Base-by-base conservation (phyloP, 192 early-diverging fungal species). In the Entophlyctis luteolus region DNA sequence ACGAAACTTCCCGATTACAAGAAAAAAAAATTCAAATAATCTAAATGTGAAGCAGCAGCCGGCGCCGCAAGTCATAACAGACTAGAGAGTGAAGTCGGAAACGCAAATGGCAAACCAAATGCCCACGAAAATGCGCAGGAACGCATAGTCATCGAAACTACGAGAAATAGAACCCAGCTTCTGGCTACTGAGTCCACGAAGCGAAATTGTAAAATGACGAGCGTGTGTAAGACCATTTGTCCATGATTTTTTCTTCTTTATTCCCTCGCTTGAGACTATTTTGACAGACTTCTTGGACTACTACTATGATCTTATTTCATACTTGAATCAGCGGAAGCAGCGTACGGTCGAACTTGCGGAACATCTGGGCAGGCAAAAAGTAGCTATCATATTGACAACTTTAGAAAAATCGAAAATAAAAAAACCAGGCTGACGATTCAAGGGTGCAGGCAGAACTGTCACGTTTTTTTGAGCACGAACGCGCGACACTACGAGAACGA, bases 251-350 rank as follows among this genome's bases (percentile, higher is more conserved):
- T 6, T 16, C 10, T 27, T 45, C 37, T 20, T 4, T 36, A 22
- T 39, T 32, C 3, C 2, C 18, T 53, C 32, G 33, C 20, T 47
- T 8, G 10, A 18, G 38, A 3, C 37, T 29, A 32, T 22, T 36
- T 18, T 14, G 49, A 4, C 65, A 84, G 81, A 88, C 62, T 92
- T 94, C 68, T 74, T 91, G 22, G 91, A 93, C 68, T 85, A 91
- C 74, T 94, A 94, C 70, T 86, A 88, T 58, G 87, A 89, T 66
- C 81, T 93, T 10, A 75, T 93, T n/a, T 83, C 80, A 29, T 94
- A 92, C 63, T 78, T 93, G 32, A 84, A 88, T 67, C 74, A 87
- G 38, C 81, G 91, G 2, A 72, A 83, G 32, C 57, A 74, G 32
- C 81, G 92, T 16, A 65, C 84, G 22, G 68, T 75, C 14, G 63